Conservation (phyloP, 805 yeast genomes). For the Saturnispora halmiae region DNA sequence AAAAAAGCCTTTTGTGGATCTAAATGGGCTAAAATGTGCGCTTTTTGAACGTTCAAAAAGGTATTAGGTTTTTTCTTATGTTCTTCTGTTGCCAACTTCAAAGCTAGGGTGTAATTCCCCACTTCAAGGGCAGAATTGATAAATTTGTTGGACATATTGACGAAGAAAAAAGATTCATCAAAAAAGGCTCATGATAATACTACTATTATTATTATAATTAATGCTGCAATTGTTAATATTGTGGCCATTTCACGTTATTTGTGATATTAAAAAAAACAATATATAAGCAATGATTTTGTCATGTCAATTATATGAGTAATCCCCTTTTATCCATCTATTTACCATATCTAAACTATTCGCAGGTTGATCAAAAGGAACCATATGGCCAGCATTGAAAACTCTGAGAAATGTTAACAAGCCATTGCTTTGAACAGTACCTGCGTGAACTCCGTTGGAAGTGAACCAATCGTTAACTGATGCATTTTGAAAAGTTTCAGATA, state of each 20-base stretch:
- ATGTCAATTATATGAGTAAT: conserved; percentile 30
- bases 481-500: conserved; percentile 12
- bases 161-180: neutral
- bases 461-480: conserved; percentile 22
- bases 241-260: neutral
- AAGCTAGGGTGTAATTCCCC: conserved; percentile 48
- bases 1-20: conserved; percentile 27
- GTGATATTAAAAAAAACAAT: too few relatives aligned
- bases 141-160: conserved; percentile 19
- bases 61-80: conserved; percentile 48
- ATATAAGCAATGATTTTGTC: too few relatives aligned
- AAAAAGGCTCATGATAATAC: neutral
- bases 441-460: conserved; percentile 23
- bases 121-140: conserved; percentile 24
- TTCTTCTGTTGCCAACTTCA: conserved; percentile 38
- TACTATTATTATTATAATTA: neutral
- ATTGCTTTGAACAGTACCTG: conserved; percentile 36
- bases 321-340: conserved; percentile 76
- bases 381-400: conserved; percentile 86
- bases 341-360: conserved; percentile 69
- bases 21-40: conserved; percentile 30
- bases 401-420: conserved; percentile 73
- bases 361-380: conserved; percentile 92
- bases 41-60: conserved; percentile 41
- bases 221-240: too few relatives aligned